Percentiles rank a stretch among this genome's conserved stretches.
phyloP scores from a whole-genome alignment of 139 green algal genomes.

The Desmodesmus armatus region DNA sequence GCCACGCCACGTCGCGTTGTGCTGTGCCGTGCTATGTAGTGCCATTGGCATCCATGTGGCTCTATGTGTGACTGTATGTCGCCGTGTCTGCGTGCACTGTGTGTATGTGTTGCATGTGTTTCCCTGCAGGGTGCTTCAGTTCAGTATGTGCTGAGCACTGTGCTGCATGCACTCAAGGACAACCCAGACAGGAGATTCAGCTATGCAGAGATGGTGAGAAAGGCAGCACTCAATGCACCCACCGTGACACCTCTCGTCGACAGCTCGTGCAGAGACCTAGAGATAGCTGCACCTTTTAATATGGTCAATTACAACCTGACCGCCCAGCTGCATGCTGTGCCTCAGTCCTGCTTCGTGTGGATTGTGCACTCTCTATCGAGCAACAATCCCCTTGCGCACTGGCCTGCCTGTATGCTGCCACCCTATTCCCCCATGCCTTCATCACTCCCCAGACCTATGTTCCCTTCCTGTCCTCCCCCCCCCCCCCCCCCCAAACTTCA shows the following conservation, averaged over 20 bases:
- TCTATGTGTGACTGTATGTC: neutral
- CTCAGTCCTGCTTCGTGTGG: neutral
- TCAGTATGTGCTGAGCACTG: conserved; percentile 86
- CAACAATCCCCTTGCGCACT: no score
- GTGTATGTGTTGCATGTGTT: neutral
- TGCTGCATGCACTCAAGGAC: conserved; percentile 71
- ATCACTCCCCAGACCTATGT: no score
- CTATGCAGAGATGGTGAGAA: conserved; percentile 82
- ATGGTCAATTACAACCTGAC: neutral
- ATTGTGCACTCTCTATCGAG: no score
- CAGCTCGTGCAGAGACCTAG: neutral
- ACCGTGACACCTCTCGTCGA: no score
- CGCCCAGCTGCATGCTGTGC: neutral
- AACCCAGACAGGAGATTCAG: conserved; percentile 81
- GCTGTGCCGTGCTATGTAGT: neutral
- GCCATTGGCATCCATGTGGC: neutral
- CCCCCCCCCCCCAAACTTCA: no score
- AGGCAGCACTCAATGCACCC: neutral
- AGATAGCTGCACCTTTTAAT: neutral
- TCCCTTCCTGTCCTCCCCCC: neutral
- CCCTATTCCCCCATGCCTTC: neutral
- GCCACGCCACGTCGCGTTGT: neutral
- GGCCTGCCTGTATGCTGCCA: no score
- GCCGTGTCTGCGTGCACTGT: neutral
- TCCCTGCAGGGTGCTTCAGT: conserved; percentile 71